These are phyloP conservation scores for Tylopilus felleus DNA, from an alignment of 768 basidiomycete species.

Conservation along the genomic window DNA sequence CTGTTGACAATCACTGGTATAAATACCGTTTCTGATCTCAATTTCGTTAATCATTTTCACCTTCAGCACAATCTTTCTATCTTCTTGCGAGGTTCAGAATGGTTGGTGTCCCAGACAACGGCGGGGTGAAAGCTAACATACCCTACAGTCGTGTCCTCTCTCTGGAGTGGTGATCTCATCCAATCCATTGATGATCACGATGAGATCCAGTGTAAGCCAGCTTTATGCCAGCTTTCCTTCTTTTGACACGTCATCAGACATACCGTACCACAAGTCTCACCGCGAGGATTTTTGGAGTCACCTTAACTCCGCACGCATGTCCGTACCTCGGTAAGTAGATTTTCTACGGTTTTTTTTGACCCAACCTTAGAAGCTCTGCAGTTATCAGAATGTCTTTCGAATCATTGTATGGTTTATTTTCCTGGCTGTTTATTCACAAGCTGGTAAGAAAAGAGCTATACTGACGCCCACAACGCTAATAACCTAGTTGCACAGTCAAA, in stretches of 20 bases:
- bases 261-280: constrained; percentile 58
- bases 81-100: constrained; percentile 81
- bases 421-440: constrained; percentile 77
- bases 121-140: constrained; percentile 4
- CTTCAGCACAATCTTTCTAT: constrained; percentile 73
- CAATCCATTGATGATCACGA: constrained; percentile 73
- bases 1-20: constrained; percentile 90
- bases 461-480: not conserved
- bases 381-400: constrained; percentile 85
- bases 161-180: constrained; percentile 83
- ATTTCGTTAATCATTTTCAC: constrained; percentile 1
- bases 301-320: constrained; percentile 71
- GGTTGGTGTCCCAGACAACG: constrained; percentile 39
- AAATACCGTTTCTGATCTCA: constrained; percentile 1
- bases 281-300: constrained; percentile 62
- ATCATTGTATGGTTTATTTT: constrained; percentile 76
- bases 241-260: constrained; percentile 44
- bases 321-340: constrained; percentile 62
- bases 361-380: constrained; percentile 19
- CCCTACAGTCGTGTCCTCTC: constrained; percentile 62
- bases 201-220: constrained; percentile 69
- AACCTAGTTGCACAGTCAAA: constrained; percentile 44
- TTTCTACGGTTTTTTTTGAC: not conserved
- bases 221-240: not conserved
- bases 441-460: constrained; percentile 46